Evolutionary conservation across 306 rosid genomes (phyloP).

Genomic region (Spatholobus suberectus): DNA sequence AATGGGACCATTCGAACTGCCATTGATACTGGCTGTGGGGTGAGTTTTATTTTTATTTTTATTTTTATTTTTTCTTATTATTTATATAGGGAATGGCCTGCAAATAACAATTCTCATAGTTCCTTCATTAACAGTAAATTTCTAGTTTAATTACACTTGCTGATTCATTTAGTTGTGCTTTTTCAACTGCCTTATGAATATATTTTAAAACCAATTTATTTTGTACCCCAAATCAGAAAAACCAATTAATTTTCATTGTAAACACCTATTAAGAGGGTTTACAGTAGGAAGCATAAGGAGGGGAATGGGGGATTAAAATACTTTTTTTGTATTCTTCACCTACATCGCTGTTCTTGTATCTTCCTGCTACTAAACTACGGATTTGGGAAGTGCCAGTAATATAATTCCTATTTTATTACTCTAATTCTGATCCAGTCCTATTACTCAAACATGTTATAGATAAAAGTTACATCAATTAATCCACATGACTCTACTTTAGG

Average conservation of each 20-base stretch:
- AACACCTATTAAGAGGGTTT: background rate
- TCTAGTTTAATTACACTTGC: background rate
- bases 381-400: background rate
- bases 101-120: background rate
- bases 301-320: background rate
- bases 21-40: conserved; percentile 99
- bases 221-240: background rate
- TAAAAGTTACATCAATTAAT: conserved; percentile 29
- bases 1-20: conserved; percentile 95
- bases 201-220: conserved; percentile 3
- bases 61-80: background rate
- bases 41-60: conserved; percentile 57
- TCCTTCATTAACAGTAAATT: background rate
- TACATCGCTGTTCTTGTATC: background rate
- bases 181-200: background rate
- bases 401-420: background rate
- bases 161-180: background rate
- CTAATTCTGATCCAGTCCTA: background rate
- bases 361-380: background rate
- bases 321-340: background rate
- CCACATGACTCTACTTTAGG: conserved; percentile 52
- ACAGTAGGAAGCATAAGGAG: background rate
- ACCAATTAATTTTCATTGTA: background rate
- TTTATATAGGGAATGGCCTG: background rate
- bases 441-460: background rate